Evolutionary conservation across 768 basidiomycete species (phyloP), one percentile per base, ranked within the genome.

Genomic region (Cyclocybe cylindracea): DNA sequence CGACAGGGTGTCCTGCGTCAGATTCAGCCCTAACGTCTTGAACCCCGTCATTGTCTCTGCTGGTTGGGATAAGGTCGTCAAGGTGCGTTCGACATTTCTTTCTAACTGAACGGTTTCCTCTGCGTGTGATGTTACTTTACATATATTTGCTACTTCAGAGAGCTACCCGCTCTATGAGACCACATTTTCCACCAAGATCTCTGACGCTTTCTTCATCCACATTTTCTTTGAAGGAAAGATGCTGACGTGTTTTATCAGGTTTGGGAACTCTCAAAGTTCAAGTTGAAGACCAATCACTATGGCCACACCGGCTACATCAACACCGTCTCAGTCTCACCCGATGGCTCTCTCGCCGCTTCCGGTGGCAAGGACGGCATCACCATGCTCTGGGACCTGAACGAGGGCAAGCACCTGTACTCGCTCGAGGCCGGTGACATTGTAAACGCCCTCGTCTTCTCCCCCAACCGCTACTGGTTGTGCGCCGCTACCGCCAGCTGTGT

Each of bases 31-130:
- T 48, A 98, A 98, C 71, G 86, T 95, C 60, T 65, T 85, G 77
- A 98, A 95, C 81, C 94, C 97, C 51, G 96, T 98, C 67, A 98
- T 98, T 66, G 97, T 99, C 53, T 98, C 97, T 55, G 90, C 88
- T 65, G 97, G 97, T 65, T 99, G 97, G 97, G 97, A 99, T 82
- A 98, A 98, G 81, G 94, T 98, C 57, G 97, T 99, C 71, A 99
- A 99, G 87, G 97, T 96, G 61, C 11, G 11, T 14, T 42, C 40
- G 40, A 52, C 36, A 29, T 48, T 60, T 49, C 18, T 11, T 40
- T 48, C 11, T 40, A 40, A 31, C 36, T 42, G 31, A n/a, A 33
- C 10, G 48, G 8, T 24, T 44, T 49, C 49, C 43, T 42, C 45
- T 52, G 55, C 51, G 61, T 53, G 54, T 60, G 63, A 70, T 74